Conservation (phyloP, 2,329 filamentous ascomycete genomes). For the Sporothrix luriei region DNA sequence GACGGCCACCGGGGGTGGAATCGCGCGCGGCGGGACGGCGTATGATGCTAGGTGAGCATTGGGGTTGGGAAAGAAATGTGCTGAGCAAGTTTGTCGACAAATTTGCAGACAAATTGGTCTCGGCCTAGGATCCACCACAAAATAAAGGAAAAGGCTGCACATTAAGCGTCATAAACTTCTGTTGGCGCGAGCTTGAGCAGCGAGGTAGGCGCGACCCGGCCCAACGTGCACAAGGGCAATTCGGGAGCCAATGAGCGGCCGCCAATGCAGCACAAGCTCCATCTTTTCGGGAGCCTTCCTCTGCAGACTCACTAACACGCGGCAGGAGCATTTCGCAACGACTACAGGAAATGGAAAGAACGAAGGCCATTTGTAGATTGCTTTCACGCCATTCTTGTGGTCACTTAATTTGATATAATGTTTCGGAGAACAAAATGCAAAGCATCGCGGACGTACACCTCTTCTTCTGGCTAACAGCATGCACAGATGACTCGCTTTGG, state of each 20-base stretch:
- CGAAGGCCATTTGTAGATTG: not conserved
- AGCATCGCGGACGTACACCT: too few relatives aligned
- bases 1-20: not conserved
- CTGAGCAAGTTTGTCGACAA: not conserved
- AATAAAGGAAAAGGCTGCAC: too few relatives aligned
- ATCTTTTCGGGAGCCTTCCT: not conserved
- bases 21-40: not conserved
- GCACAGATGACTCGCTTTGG: not conserved
- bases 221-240: not conserved
- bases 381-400: not conserved
- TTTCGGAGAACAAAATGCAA: too few relatives aligned
- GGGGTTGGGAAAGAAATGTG: not conserved
- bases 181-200: not conserved
- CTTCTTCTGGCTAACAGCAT: too few relatives aligned
- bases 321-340: not conserved
- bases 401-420: not conserved
- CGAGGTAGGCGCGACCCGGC: slow-evolving; percentile 3
- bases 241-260: slow-evolving; percentile 13
- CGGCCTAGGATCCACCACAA: not conserved
- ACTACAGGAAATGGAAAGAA: not conserved
- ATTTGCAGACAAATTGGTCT: not conserved
- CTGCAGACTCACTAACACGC: slow-evolving; percentile 10
- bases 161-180: slow-evolving; percentile 9
- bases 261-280: slow-evolving; percentile 12
- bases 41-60: not conserved